These are phyloP conservation scores for Cryptococcus sp. DNA, from an alignment of 1,284 basidiomycete species.

Conservation along the genomic window DNA sequence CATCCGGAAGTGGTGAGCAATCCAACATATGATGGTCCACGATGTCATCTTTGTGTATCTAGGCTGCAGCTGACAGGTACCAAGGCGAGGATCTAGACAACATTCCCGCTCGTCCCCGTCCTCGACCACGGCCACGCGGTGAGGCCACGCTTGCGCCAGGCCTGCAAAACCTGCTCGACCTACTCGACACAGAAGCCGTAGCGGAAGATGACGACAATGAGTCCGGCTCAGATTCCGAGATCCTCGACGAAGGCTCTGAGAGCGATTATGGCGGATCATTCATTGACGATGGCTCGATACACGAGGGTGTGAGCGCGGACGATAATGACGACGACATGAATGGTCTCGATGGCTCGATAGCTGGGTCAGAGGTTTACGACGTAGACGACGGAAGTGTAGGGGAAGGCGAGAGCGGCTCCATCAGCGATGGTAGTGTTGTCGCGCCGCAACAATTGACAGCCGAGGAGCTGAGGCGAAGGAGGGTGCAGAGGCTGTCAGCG, in stretches of 20 bases:
- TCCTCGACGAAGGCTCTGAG: conserved; percentile 8
- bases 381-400: neutral
- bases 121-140: neutral
- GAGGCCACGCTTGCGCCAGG: neutral
- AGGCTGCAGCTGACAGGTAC: too few species aligned
- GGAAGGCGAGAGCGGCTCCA: neutral
- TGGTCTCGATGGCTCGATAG: neutral
- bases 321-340: conserved; percentile 6
- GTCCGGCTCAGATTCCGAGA: neutral
- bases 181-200: conserved; percentile 11
- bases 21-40: too few species aligned
- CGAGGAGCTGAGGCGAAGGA: neutral
- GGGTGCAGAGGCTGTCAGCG: neutral
- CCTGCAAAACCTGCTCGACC: neutral
- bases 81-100: too few species aligned
- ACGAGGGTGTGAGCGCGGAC: conserved; percentile 7
- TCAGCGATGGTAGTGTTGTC: neutral
- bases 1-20: neutral
- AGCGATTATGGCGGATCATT: conserved; percentile 30
- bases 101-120: neutral
- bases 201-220: conserved; percentile 8
- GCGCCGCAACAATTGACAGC: neutral
- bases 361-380: neutral
- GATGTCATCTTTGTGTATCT: too few species aligned
- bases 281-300: conserved; percentile 25